Evolutionary conservation across 2,329 filamentous ascomycete species (phyloP), one percentile per base, ranked within the genome.

Genomic region (Talaromyces sp.): DNA sequence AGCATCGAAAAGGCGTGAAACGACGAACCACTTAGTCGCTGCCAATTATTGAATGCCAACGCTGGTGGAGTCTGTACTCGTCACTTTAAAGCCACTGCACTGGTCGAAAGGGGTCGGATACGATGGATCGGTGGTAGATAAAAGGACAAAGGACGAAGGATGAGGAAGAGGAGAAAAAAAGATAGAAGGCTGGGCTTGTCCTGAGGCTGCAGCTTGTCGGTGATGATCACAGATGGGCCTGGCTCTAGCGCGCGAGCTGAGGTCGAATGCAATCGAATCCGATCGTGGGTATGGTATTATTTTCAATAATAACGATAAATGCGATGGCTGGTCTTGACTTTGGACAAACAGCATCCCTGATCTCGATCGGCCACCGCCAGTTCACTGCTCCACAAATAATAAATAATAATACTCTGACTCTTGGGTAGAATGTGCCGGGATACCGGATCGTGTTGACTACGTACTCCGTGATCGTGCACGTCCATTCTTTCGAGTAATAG

Each of bases 1-100:
- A 57, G 56, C 27, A 61, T 56, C 53, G 44, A 56, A 44, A 57
- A 56, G 53, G 56, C 51, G 60, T 50, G 61, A 50, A 55, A 57
- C 27, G 8, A 51, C 28, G 42, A 47, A 57, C n/a, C 36, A 59
- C 44, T 27, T 47, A 5, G 42, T 47, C 42, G 18, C n/a, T 47
- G 42, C 42, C 18, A 18, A 47, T 36, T 9, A 33, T 9, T 34
- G 33, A 18, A 12, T 23, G 40, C 55, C 28, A 42, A 23, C 55
- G 36, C n/a, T 42, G 36, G 36, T 40, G 36, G 16, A n/a, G 36
- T 40, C 36, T 5, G 36, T n/a, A 40, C n/a, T 40, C 36, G 36
- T 40, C 36, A 40, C 36, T 40, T 5, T 36, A 47, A 47, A 47
- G 23, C 44, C 5, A 47, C 23, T 47, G 23, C 23, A n/a, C n/a